Percentiles rank a stretch among this genome's conserved stretches.
phyloP scores from a whole-genome alignment of 2,329 filamentous ascomycete genomes.

The Albifimbria verrucaria region DNA sequence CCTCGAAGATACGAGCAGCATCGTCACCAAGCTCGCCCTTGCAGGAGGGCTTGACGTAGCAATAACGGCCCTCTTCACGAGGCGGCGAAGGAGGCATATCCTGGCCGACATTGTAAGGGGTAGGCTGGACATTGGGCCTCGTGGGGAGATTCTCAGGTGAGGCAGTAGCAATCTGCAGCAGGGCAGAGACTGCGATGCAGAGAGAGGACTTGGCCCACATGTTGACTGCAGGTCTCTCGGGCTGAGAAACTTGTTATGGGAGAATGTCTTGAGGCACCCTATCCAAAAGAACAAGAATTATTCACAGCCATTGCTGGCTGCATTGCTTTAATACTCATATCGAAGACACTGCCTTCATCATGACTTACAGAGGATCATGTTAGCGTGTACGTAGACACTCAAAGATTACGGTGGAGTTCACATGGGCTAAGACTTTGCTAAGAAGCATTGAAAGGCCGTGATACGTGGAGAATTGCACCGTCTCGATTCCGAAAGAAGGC shows the following conservation, averaged over 20 bases:
- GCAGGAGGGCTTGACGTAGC: slow-evolving; percentile 15
- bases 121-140: slow-evolving; percentile 13
- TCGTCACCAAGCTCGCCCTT: slow-evolving; percentile 13
- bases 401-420: too few relatives aligned
- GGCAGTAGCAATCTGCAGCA: slow-evolving; percentile 6
- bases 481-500: too few relatives aligned
- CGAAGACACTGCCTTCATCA: too few relatives aligned
- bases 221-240: background rate
- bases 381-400: too few relatives aligned
- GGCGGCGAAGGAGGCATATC: slow-evolving; percentile 13
- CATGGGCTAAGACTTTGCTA: too few relatives aligned
- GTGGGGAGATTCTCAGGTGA: slow-evolving; percentile 9
- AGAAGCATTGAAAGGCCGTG: too few relatives aligned
- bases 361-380: too few relatives aligned
- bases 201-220: background rate
- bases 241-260: background rate
- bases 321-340: too few relatives aligned
- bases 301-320: background rate
- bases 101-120: slow-evolving; percentile 14
- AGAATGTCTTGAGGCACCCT: background rate
- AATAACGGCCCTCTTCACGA: slow-evolving; percentile 10
- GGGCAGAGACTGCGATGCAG: background rate
- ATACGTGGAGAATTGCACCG: too few relatives aligned
- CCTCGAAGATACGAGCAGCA: slow-evolving; percentile 14
- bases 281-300: background rate